Conservation (phyloP, 2,329 filamentous ascomycete genomes). For the Fusarium vanettenii region DNA sequence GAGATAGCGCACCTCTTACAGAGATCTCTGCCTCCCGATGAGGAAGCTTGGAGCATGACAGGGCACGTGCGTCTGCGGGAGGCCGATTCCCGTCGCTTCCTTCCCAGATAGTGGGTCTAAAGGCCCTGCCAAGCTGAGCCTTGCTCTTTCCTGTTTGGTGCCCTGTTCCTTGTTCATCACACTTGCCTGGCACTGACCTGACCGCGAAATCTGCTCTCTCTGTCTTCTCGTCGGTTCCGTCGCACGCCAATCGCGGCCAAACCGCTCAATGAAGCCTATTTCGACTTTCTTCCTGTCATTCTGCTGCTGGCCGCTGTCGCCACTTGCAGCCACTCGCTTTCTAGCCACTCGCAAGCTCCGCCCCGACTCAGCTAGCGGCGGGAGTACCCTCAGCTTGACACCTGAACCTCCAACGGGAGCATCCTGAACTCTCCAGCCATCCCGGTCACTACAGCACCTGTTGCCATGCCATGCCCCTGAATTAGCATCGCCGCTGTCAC, state of each 20-base stretch:
- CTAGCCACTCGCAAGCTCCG: slow-evolving; percentile 13
- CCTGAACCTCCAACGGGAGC: slow-evolving; percentile 26
- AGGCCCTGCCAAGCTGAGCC: slow-evolving; percentile 31
- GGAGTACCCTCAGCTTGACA: slow-evolving; percentile 36
- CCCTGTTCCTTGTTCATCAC: slow-evolving; percentile 10
- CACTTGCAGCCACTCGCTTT: not conserved
- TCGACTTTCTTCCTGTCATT: not conserved
- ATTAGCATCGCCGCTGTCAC: not conserved
- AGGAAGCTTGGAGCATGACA: slow-evolving; percentile 26
- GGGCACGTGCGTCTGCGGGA: slow-evolving; percentile 39
- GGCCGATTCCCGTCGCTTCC: slow-evolving; percentile 36
- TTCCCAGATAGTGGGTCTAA: not conserved
- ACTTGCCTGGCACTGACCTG: not conserved
- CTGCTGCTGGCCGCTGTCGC: not conserved
- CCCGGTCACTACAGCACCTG: not conserved
- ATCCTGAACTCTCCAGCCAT: slow-evolving; percentile 32
- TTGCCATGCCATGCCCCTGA: not conserved
- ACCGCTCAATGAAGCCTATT: not conserved
- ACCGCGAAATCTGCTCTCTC: slow-evolving; percentile 1
- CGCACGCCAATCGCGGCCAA: slow-evolving; percentile 15
- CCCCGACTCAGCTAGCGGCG: slow-evolving; percentile 34
- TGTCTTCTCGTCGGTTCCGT: not conserved
- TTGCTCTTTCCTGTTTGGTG: not conserved
- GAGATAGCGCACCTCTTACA: slow-evolving; percentile 17
- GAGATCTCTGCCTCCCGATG: slow-evolving; percentile 30